phyloP scores from a whole-genome alignment of 805 yeast genomes.

The Starmera dryadoides region DNA sequence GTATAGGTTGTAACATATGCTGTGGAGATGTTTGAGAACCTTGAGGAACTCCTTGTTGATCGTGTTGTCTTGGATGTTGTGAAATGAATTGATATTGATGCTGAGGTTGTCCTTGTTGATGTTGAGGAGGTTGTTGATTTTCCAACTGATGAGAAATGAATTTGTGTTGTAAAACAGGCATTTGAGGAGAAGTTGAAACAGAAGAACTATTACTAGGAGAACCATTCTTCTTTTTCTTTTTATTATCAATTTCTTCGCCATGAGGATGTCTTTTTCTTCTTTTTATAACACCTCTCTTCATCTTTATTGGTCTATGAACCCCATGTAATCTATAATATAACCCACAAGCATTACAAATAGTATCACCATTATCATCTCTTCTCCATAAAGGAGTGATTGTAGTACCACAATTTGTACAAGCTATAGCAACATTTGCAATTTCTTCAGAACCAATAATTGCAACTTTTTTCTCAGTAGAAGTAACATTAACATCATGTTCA shows the following conservation, averaged over 20 bases:
- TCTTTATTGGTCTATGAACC: conserved; percentile 63
- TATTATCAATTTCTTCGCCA: not conserved
- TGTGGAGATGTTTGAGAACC: not conserved
- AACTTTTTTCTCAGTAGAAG: conserved; percentile 1
- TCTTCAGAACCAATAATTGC: conserved; percentile 16
- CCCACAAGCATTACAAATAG: conserved; percentile 87
- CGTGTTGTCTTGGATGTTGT: no score
- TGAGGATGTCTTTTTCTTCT: conserved; percentile 49
- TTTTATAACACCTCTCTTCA: conserved; percentile 69
- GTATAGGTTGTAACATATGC: not conserved
- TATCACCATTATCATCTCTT: conserved; percentile 72
- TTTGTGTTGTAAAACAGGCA: not conserved
- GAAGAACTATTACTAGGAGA: not conserved
- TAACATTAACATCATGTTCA: not conserved
- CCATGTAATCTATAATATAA: conserved; percentile 72
- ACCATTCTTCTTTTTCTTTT: not conserved
- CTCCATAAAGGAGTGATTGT: conserved; percentile 87
- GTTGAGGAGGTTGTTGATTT: not conserved
- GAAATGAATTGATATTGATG: no score
- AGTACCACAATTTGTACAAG: conserved; percentile 79
- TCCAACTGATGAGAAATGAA: no score
- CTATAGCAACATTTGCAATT: conserved; percentile 49
- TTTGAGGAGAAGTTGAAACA: not conserved
- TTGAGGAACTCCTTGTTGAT: not conserved
- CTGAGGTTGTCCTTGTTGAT: conserved; percentile 1